A percentile compares a stretch with the other conserved stretches of the same genome.
These are phyloP conservation scores for Annulohypoxylon maeteangense DNA, from an alignment of 495 filamentous ascomycete genomes.

Conservation along the genomic window DNA sequence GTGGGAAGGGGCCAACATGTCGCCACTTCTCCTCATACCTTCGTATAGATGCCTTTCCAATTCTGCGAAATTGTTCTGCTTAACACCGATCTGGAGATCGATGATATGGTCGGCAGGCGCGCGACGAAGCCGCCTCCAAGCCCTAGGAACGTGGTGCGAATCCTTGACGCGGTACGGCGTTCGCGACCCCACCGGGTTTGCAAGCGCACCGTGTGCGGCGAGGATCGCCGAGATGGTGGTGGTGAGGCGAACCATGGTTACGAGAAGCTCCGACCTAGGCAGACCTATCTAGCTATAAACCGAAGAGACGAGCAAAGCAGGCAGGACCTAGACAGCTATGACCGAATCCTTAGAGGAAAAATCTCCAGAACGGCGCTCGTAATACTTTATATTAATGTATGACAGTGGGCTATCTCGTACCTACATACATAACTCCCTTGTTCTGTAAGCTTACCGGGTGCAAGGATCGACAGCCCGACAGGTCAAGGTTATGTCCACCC, in stretches of 20 bases:
- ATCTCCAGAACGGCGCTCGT: slow-evolving; percentile 9
- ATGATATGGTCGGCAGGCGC: slow-evolving; percentile 57
- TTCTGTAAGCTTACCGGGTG: slow-evolving; percentile 27
- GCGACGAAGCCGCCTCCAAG: slow-evolving; percentile 59
- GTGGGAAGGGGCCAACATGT: slow-evolving; percentile 49
- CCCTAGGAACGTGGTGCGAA: slow-evolving; percentile 57
- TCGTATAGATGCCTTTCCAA: slow-evolving; percentile 64
- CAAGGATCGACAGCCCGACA: slow-evolving; percentile 23
- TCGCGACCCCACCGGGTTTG: slow-evolving; percentile 47
- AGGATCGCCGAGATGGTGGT: slow-evolving; percentile 44
- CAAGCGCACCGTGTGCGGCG: slow-evolving; percentile 45
- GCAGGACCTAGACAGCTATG: slow-evolving; percentile 16
- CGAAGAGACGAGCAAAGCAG: slow-evolving; percentile 1
- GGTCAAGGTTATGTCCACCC: slow-evolving; percentile 8
- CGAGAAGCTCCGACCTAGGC: slow-evolving; percentile 12
- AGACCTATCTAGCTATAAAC: background rate
- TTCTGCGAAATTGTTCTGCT: slow-evolving; percentile 48
- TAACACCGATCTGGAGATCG: slow-evolving; percentile 40
- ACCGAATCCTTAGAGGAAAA: slow-evolving; percentile 1
- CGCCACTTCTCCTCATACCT: slow-evolving; percentile 49
- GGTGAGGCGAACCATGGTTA: slow-evolving; percentile 45
- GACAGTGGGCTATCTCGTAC: slow-evolving; percentile 24
- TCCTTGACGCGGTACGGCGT: slow-evolving; percentile 65
- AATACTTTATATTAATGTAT: slow-evolving; percentile 22
- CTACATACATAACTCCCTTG: slow-evolving; percentile 19